Conservation (phyloP, 163 green algal species). For the Scenedesmus sp. region DNA sequence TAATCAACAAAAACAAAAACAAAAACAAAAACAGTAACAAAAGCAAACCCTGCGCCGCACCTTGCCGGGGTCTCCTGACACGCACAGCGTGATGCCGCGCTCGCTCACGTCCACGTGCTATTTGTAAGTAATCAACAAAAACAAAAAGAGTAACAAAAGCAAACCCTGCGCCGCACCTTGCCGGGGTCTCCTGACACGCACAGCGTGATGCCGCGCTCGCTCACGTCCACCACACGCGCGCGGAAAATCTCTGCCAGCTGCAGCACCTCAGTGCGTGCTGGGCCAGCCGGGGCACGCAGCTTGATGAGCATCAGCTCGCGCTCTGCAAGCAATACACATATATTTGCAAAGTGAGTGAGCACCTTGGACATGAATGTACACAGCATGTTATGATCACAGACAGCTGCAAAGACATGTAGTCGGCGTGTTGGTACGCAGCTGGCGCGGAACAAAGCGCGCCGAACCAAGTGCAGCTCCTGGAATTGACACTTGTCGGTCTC, state of each 20-base stretch:
- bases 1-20: too few species aligned
- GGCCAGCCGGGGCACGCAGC: constrained; percentile 75
- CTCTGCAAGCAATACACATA: constrained; percentile 70
- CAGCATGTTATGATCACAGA: too few species aligned
- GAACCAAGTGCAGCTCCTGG: too few species aligned
- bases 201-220: constrained; percentile 84
- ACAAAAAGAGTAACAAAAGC: neutral
- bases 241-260: constrained; percentile 95
- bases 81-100: constrained; percentile 82
- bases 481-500: too few species aligned
- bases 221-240: constrained; percentile 92
- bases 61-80: constrained; percentile 96
- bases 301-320: constrained; percentile 98
- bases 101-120: constrained; percentile 86
- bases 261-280: constrained; percentile 88
- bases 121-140: neutral
- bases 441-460: too few species aligned
- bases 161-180: constrained; percentile 80
- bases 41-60: constrained; percentile 56
- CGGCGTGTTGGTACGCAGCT: too few species aligned
- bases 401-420: too few species aligned
- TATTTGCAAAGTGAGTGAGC: too few species aligned
- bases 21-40: neutral
- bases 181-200: constrained; percentile 92
- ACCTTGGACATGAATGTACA: too few species aligned